Percentiles rank a stretch among this genome's conserved stretches.
These are phyloP conservation scores for Paramyrothecium sp. DNA, from an alignment of 2,329 filamentous ascomycete species.

Conservation along the genomic window DNA sequence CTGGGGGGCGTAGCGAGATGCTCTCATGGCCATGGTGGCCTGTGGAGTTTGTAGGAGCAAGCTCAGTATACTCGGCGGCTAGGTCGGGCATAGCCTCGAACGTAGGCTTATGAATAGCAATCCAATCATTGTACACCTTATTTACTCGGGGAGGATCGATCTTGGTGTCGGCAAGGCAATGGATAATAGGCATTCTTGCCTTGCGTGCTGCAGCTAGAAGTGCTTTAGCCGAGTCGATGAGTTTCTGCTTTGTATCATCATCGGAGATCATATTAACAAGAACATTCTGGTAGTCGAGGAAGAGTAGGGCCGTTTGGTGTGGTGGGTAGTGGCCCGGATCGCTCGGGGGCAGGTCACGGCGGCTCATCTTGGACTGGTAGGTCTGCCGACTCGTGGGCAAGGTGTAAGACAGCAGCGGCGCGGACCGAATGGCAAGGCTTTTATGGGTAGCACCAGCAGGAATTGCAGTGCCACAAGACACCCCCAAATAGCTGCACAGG, in stretches of 20 bases:
- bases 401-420: neutral
- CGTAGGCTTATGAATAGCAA: slow-evolving; percentile 5
- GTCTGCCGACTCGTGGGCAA: neutral
- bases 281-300: slow-evolving; percentile 11
- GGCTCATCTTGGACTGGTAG: neutral
- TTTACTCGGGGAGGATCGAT: slow-evolving; percentile 3
- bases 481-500: neutral
- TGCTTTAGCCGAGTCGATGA: slow-evolving; percentile 5
- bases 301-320: slow-evolving; percentile 8
- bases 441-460: neutral
- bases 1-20: neutral
- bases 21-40: slow-evolving; percentile 1
- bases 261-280: slow-evolving; percentile 9
- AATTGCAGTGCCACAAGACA: neutral
- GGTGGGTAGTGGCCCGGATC: slow-evolving; percentile 2
- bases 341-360: neutral
- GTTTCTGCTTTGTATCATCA: neutral
- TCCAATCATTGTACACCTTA: slow-evolving; percentile 8
- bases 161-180: slow-evolving; percentile 8
- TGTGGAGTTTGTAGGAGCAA: neutral
- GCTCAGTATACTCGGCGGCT: neutral
- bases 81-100: neutral
- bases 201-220: slow-evolving; percentile 8
- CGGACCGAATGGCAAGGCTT: neutral
- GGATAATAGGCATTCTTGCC: slow-evolving; percentile 3